phyloP scores from a whole-genome alignment of 805 yeast genomes.

The Kuraishia hungarica region DNA sequence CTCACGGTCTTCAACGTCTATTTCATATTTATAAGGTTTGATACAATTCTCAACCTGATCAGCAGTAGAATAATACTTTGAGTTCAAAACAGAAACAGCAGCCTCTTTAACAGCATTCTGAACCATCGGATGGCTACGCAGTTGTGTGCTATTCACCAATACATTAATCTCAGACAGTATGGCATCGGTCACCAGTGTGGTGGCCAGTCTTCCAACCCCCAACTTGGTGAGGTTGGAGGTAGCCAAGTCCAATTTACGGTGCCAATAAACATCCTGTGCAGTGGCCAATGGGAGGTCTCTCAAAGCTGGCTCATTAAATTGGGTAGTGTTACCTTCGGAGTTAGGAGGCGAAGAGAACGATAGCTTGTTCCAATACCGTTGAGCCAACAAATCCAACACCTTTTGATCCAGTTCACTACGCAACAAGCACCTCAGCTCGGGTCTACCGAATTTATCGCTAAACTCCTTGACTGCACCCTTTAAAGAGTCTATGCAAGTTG shows the following conservation, averaged over 20 bases:
- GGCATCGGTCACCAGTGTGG: slow-evolving; percentile 74
- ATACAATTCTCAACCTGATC: slow-evolving; percentile 98
- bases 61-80: slow-evolving; percentile 83
- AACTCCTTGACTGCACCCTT: slow-evolving; percentile 84
- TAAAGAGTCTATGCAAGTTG: slow-evolving; percentile 82
- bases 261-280: slow-evolving; percentile 79
- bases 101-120: slow-evolving; percentile 77
- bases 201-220: slow-evolving; percentile 89
- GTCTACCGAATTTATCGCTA: slow-evolving; percentile 72
- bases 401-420: slow-evolving; percentile 84
- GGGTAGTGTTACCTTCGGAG: slow-evolving; percentile 4
- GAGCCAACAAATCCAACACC: slow-evolving; percentile 79
- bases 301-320: slow-evolving; percentile 15
- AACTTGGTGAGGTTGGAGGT: slow-evolving; percentile 80
- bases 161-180: slow-evolving; percentile 69
- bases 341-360: too few relatives aligned
- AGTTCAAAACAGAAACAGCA: slow-evolving; percentile 66
- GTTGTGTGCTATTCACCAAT: slow-evolving; percentile 63
- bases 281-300: slow-evolving; percentile 47
- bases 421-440: slow-evolving; percentile 69
- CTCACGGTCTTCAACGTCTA: slow-evolving; percentile 92
- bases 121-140: slow-evolving; percentile 82
- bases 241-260: slow-evolving; percentile 73
- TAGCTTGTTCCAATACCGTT: slow-evolving; percentile 82
- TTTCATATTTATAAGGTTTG: slow-evolving; percentile 95